These are phyloP conservation scores for Colletotrichum orbiculare DNA, from an alignment of 2,329 filamentous ascomycete species.

Conservation along the genomic window DNA sequence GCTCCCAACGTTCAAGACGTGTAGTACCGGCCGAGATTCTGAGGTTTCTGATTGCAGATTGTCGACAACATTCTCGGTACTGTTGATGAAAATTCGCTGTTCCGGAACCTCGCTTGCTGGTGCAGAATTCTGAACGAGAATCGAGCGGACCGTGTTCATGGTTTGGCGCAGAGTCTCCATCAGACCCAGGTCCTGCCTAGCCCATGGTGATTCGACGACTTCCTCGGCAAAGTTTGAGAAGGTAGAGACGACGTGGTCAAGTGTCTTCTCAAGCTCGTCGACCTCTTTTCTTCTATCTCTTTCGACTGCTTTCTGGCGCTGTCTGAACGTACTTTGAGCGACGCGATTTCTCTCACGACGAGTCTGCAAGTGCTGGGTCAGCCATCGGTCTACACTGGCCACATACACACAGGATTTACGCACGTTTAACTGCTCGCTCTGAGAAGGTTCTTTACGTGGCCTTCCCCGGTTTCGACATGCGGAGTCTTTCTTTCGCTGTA, in stretches of 20 bases:
- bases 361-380: background rate
- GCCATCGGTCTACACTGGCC: background rate
- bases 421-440: background rate
- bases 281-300: constrained; percentile 2
- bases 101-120: background rate
- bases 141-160: constrained; percentile 2
- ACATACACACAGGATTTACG: background rate
- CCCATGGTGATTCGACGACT: background rate
- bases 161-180: constrained; percentile 6
- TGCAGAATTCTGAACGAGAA: background rate
- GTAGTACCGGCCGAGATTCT: no score
- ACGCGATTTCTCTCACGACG: constrained; percentile 20
- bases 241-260: background rate
- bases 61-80: background rate
- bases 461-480: background rate
- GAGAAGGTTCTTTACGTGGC: background rate
- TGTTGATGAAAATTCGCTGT: background rate
- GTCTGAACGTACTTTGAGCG: constrained; percentile 6
- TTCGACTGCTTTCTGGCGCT: background rate
- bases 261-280: constrained; percentile 7
- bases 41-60: background rate
- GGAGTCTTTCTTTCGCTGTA: no score
- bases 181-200: background rate
- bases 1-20: no score
- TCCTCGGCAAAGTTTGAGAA: constrained; percentile 3